These are phyloP conservation scores for Cystoderma amianthinum DNA, from an alignment of 768 basidiomycete species.

Conservation along the genomic window DNA sequence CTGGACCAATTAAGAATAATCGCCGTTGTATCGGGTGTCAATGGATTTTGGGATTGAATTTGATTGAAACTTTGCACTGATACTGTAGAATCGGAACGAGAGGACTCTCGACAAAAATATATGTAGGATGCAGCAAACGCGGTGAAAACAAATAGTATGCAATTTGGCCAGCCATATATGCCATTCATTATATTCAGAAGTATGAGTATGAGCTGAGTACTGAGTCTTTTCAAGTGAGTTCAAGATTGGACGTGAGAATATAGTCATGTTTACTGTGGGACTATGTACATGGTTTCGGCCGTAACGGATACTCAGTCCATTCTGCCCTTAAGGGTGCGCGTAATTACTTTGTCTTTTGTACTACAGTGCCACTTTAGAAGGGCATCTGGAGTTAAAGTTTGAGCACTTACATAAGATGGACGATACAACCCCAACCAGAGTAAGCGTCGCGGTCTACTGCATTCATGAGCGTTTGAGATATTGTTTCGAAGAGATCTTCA, in stretches of 20 bases:
- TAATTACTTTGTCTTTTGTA: constrained; percentile 70
- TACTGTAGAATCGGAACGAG: constrained; percentile 5
- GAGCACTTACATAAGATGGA: constrained; percentile 83
- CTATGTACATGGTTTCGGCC: not conserved
- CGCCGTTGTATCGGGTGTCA: constrained; percentile 47
- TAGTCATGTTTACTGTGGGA: not conserved
- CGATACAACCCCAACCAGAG: constrained; percentile 95
- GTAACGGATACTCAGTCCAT: constrained; percentile 70
- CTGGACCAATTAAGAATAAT: constrained; percentile 66
- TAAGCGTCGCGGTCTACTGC: constrained; percentile 94
- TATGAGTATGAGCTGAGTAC: too few species aligned
- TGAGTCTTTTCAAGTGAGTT: too few species aligned
- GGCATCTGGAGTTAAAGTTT: constrained; percentile 2
- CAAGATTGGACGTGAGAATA: too few species aligned
- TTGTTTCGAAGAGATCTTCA: constrained; percentile 97
- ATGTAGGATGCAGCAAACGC: too few species aligned
- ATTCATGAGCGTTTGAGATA: constrained; percentile 92
- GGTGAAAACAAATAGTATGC: too few species aligned
- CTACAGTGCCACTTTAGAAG: constrained; percentile 22
- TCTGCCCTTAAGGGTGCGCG: constrained; percentile 81
- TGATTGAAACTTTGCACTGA: not conserved
- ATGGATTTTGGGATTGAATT: constrained; percentile 15
- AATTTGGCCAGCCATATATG: too few species aligned
- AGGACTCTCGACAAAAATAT: not conserved
- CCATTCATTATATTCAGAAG: too few species aligned